These are phyloP conservation scores for Chenopodium suecicum DNA, from an alignment of 148 eudicot species.

Conservation along the genomic window DNA sequence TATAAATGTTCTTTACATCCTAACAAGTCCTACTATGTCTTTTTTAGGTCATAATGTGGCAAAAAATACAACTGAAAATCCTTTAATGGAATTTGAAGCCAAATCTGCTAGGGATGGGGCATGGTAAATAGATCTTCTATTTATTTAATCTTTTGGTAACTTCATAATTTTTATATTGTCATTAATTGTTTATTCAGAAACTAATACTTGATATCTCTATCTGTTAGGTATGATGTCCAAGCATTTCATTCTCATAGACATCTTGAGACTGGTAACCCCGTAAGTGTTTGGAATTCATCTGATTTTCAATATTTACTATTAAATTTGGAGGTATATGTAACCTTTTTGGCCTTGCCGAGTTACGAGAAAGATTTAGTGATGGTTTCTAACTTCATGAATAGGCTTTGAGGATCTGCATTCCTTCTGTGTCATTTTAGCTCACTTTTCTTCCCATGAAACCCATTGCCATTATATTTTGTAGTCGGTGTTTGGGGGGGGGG, in stretches of 20 bases:
- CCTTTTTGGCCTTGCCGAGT: not conserved
- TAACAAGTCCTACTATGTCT: conserved; percentile 16
- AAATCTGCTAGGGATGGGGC: conserved; percentile 99
- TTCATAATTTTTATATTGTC: not conserved
- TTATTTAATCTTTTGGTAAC: not conserved
- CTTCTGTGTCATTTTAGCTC: not conserved
- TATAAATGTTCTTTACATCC: not conserved
- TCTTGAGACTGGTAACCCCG: conserved; percentile 75
- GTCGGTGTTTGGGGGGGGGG: not conserved
- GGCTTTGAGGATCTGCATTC: not conserved
- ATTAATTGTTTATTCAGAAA: not conserved
- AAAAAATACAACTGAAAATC: conserved; percentile 54
- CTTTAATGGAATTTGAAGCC: conserved; percentile 97
- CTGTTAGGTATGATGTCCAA: conserved; percentile 86
- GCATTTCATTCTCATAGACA: conserved; percentile 69
- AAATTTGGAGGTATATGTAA: too few relatives aligned
- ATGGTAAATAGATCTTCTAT: conserved; percentile 52
- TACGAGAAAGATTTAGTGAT: not conserved
- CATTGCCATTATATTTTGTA: not conserved
- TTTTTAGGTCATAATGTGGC: conserved; percentile 41
- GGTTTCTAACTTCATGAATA: not conserved
- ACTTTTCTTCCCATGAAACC: not conserved
- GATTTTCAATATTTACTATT: too few relatives aligned
- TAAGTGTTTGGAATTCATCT: conserved; percentile 33
- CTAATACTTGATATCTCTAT: conserved; percentile 14